A percentile compares a stretch with the other conserved stretches of the same genome.
These are phyloP conservation scores for Westerdykella ornata DNA, from an alignment of 2,329 filamentous ascomycete genomes.

Conservation along the genomic window DNA sequence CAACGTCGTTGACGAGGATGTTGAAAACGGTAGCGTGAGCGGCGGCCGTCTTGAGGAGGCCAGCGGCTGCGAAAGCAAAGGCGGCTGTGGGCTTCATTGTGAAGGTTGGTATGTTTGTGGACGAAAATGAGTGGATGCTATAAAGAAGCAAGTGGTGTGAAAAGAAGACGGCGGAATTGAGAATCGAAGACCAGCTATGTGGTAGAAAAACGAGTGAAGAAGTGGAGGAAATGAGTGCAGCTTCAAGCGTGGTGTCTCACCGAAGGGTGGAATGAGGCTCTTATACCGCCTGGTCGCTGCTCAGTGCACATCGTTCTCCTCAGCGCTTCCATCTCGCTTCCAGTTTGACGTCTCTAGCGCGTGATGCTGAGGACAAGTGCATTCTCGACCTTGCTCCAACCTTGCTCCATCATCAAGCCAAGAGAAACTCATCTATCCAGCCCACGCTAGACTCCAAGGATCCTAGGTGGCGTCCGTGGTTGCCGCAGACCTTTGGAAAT, in stretches of 20 bases:
- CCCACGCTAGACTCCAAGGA: constrained; percentile 8
- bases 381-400: constrained; percentile 9
- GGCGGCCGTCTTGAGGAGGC: constrained; percentile 20
- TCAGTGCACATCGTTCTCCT: background rate
- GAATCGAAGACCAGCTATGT: background rate
- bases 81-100: constrained; percentile 30
- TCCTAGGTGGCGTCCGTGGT: constrained; percentile 12
- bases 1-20: constrained; percentile 40
- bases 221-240: constrained; percentile 19
- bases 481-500: constrained; percentile 14
- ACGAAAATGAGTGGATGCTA: constrained; percentile 6
- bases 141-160: background rate
- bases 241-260: constrained; percentile 26
- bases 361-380: constrained; percentile 11
- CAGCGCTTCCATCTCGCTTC: constrained; percentile 15
- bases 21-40: constrained; percentile 34
- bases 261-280: constrained; percentile 6
- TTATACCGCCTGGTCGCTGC: constrained; percentile 16
- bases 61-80: constrained; percentile 25
- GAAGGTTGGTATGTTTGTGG: no score
- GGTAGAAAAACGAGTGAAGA: constrained; percentile 11
- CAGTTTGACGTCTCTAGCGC: constrained; percentile 4
- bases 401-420: constrained; percentile 6
- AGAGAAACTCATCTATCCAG: constrained; percentile 14
- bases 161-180: constrained; percentile 3